These are phyloP conservation scores for Usnea hakonensis DNA, from an alignment of 495 filamentous ascomycete genomes.

Conservation along the genomic window DNA sequence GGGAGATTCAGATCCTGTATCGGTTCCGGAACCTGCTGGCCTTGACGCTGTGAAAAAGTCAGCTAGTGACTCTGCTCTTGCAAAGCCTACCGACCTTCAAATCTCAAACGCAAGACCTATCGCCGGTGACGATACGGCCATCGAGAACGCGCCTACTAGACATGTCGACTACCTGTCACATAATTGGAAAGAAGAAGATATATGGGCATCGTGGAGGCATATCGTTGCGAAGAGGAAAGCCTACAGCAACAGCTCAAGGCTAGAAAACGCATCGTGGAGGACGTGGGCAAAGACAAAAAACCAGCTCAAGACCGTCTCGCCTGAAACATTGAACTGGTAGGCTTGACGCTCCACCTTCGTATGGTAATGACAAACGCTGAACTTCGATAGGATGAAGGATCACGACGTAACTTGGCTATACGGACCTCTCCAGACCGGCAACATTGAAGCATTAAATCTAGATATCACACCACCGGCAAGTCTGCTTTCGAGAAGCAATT, in stretches of 20 bases:
- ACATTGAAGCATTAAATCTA: slow-evolving; percentile 32
- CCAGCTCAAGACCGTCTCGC: slow-evolving; percentile 74
- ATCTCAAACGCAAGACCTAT: slow-evolving; percentile 27
- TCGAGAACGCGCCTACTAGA: slow-evolving; percentile 69
- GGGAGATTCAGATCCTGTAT: slow-evolving; percentile 35
- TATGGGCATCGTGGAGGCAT: slow-evolving; percentile 95
- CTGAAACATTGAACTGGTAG: slow-evolving; percentile 85
- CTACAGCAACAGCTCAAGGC: slow-evolving; percentile 69
- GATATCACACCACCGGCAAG: slow-evolving; percentile 48
- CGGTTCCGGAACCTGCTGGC: slow-evolving; percentile 34
- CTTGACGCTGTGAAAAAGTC: slow-evolving; percentile 37
- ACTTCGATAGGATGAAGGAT: slow-evolving; percentile 72
- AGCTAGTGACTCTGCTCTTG: slow-evolving; percentile 27
- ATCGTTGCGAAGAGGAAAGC: slow-evolving; percentile 69
- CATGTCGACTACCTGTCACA: slow-evolving; percentile 97
- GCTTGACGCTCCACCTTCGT: slow-evolving; percentile 23
- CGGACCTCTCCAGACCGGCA: slow-evolving; percentile 74
- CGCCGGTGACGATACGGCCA: slow-evolving; percentile 75
- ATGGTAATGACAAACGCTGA: slow-evolving; percentile 9
- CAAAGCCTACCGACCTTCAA: slow-evolving; percentile 32
- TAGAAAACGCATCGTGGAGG: slow-evolving; percentile 97
- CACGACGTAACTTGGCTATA: slow-evolving; percentile 98
- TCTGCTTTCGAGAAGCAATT: slow-evolving; percentile 68
- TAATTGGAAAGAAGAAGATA: slow-evolving; percentile 93
- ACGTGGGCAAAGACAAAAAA: slow-evolving; percentile 94